Conservation (phyloP, 495 filamentous ascomycete genomes). For the Penicillium soppii region DNA sequence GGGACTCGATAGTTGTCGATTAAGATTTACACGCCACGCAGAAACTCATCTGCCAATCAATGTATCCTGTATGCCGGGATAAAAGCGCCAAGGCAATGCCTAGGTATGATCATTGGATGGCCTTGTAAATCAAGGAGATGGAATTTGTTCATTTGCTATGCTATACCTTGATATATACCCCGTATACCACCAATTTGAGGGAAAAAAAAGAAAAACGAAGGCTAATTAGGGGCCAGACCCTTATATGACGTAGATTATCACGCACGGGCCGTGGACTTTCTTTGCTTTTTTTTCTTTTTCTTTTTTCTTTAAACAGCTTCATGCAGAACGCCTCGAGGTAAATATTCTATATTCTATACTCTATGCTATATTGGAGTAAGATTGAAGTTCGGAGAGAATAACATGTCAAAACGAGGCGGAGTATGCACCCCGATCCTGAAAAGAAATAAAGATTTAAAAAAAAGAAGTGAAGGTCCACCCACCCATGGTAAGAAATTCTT, state of each 20-base stretch:
- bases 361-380: background rate
- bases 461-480: no score
- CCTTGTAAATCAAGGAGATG: background rate
- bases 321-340: slow-evolving; percentile 13
- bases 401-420: background rate
- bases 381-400: no score
- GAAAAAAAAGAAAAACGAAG: background rate
- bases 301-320: slow-evolving; percentile 10
- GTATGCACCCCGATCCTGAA: no score
- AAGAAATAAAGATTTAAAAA: no score
- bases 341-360: background rate
- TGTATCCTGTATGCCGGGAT: no score
- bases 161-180: no score
- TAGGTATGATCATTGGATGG: background rate
- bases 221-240: slow-evolving; percentile 23
- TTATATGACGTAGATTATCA: slow-evolving; percentile 13
- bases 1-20: background rate
- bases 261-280: slow-evolving; percentile 8
- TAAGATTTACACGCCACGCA: background rate
- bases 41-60: background rate
- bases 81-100: background rate
- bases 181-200: background rate
- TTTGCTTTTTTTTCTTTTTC: background rate
- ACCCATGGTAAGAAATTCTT: no score
- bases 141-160: no score